Evolutionary conservation across 1,139 yeast genomes (phyloP), one percentile per base, ranked within the genome.

Genomic region (Debaryomyces singareniensis): DNA sequence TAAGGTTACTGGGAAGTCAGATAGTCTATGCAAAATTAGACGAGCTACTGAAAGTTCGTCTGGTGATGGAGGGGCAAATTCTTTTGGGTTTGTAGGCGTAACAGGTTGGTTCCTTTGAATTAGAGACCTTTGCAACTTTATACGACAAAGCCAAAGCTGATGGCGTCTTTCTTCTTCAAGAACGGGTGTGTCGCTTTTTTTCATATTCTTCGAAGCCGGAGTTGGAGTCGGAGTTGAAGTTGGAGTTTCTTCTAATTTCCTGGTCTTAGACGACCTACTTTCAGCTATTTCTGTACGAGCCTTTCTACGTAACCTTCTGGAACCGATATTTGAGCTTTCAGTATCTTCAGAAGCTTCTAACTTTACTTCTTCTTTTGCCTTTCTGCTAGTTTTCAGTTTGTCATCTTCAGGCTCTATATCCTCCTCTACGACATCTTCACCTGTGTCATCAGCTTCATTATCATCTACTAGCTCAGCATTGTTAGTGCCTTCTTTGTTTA

Each of bases 41-140:
- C 78, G 44, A 3, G 78, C 71, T 11, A 72, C 61, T 43, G 63
- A 64, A 38, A 78, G 61, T 47, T 78, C 84, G 29, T 71, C 73
- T 3, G 71, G 68, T 3, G 78, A 55, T 3, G 70, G 70, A 9
- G 65, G 66, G 13, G 60, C 58, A 34, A 52, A 55, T 21, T 43
- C 44, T 28, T 39, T 48, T 12, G 61, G 53, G 33, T 61, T 63
- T 15, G 52, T 47, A 3, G 68, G 68, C 0, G 64, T 57, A 11
- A 49, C 53, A 1, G 68, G 62, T 36, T 61, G 66, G 40, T 61
- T 63, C 39, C 71, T 40, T 44, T 67, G 73, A 35, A 67, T 66
- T 21, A 67, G 49, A 11, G 71, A 54, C 37, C 69, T 48, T 45
- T 67, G 73, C 31, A 67, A 55, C 38, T 65, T 64, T 35, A 64